Evolutionary conservation across 805 yeast genomes (phyloP).

Genomic region (Middelhovenomyces tepae): DNA sequence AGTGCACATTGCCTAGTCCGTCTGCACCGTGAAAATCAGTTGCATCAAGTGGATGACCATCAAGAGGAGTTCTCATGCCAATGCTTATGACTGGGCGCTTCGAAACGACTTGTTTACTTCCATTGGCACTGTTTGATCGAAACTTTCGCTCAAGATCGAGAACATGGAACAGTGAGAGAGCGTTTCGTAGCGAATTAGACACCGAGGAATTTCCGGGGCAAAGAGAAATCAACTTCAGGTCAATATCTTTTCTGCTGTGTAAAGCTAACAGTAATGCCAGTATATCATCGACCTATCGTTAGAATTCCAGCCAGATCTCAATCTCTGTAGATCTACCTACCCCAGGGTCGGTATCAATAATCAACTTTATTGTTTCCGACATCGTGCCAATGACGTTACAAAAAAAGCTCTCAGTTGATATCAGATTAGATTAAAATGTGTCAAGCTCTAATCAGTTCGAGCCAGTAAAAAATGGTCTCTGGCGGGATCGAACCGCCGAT

Average conservation of each 20-base stretch:
- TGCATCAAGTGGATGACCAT: slow-evolving; percentile 27
- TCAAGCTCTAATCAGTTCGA: too few species aligned
- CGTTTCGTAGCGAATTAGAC: slow-evolving; percentile 27
- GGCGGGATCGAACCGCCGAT: too few species aligned
- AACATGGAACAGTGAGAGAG: slow-evolving; percentile 28
- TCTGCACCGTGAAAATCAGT: slow-evolving; percentile 34
- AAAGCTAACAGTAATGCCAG: slow-evolving; percentile 32
- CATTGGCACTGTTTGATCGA: slow-evolving; percentile 14
- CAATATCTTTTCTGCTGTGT: slow-evolving; percentile 21
- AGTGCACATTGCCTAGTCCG: slow-evolving; percentile 34
- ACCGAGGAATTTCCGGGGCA: slow-evolving; percentile 33
- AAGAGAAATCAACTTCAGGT: slow-evolving; percentile 26
- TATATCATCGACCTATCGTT: slow-evolving; percentile 29
- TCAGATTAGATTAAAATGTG: too few species aligned
- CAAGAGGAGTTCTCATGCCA: slow-evolving; percentile 26
- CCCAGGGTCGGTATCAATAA: slow-evolving; percentile 36
- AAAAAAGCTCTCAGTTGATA: too few species aligned
- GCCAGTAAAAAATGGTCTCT: too few species aligned
- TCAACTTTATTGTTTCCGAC: slow-evolving; percentile 21
- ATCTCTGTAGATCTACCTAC: slow-evolving; percentile 12
- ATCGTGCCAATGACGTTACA: too few species aligned
- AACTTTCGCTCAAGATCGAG: slow-evolving; percentile 24
- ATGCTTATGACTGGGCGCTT: slow-evolving; percentile 28
- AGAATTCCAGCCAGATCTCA: neutral
- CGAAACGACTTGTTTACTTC: too few species aligned